Evolutionary conservation across 306 rosid genomes (phyloP).

Genomic region (Lupinus albus): DNA sequence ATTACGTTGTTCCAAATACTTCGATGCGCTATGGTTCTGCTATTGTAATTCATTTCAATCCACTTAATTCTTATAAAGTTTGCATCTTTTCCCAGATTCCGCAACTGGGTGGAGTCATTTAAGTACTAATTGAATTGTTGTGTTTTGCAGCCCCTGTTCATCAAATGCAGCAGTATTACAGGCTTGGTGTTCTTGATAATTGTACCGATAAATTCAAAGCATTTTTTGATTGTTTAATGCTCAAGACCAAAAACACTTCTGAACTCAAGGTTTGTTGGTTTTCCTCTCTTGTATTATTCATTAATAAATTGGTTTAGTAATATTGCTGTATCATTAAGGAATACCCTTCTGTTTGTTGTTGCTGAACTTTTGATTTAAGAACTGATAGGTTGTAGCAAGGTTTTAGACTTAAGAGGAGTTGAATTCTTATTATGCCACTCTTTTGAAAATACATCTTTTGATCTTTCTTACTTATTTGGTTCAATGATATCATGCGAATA

Average conservation of each 20-base stretch:
- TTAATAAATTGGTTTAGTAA: not conserved
- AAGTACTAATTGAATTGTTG: not conserved
- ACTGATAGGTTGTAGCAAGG: not conserved
- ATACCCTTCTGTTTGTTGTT: not conserved
- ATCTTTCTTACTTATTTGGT: no score
- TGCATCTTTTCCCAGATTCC: not conserved
- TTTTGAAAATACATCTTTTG: not conserved
- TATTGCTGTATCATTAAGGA: not conserved
- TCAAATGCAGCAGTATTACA: slow-evolving; percentile 90
- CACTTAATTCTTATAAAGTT: not conserved
- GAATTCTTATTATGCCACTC: not conserved
- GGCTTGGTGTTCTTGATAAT: slow-evolving; percentile 76
- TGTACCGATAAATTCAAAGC: slow-evolving; percentile 69
- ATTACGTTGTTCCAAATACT: slow-evolving; percentile 59
- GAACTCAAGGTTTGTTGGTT: slow-evolving; percentile 52
- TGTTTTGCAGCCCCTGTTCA: slow-evolving; percentile 78
- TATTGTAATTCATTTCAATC: slow-evolving; percentile 55
- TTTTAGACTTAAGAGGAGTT: not conserved
- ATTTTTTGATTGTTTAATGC: slow-evolving; percentile 64
- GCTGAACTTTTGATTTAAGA: not conserved
- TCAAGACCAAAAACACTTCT: slow-evolving; percentile 70
- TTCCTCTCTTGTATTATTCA: not conserved
- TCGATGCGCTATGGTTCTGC: slow-evolving; percentile 89
- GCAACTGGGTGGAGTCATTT: slow-evolving; percentile 24
- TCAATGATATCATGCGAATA: not conserved